A percentile compares a stretch with the other conserved stretches of the same genome.
Conservation (phyloP, 768 basidiomycete species). For the Hericium coralloides region DNA sequence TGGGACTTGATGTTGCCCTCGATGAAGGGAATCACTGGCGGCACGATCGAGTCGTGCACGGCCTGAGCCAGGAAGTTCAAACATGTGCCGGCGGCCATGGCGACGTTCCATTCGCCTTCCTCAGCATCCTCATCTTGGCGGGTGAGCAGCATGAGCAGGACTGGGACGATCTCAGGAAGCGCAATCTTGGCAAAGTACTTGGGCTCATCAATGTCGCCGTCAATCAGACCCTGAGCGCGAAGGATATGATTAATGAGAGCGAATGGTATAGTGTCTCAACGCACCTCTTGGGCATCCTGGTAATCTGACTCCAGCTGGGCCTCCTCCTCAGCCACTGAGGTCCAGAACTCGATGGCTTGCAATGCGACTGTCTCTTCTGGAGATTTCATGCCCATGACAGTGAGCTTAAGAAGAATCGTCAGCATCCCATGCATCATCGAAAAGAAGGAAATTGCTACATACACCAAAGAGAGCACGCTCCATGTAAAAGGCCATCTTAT, state of each 20-base stretch:
- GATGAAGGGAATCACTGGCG: conserved; percentile 94
- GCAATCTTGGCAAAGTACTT: conserved; percentile 92
- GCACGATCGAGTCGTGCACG: conserved; percentile 85
- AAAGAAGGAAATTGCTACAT: conserved; percentile 23
- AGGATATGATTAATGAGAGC: conserved; percentile 3
- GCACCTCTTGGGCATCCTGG: conserved; percentile 84
- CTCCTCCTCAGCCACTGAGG: conserved; percentile 97
- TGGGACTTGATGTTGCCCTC: conserved; percentile 88
- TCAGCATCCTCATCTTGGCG: conserved; percentile 96
- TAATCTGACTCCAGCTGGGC: conserved; percentile 58
- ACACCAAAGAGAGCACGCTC: conserved; percentile 97
- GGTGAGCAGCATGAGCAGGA: conserved; percentile 79
- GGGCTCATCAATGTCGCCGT: conserved; percentile 77
- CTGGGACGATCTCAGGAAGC: conserved; percentile 89
- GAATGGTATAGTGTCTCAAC: conserved; percentile 7
- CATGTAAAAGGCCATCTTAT: conserved; percentile 99
- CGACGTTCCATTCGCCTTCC: conserved; percentile 97
- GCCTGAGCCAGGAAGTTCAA: conserved; percentile 82
- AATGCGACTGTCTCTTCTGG: conserved; percentile 83
- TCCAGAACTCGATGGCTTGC: conserved; percentile 99
- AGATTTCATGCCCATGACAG: conserved; percentile 96
- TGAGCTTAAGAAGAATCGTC: conserved; percentile 46
- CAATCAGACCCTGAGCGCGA: conserved; percentile 65
- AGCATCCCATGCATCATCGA: neutral
- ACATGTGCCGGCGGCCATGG: conserved; percentile 95